A percentile compares a stretch with the other conserved stretches of the same genome.
phyloP scores from a whole-genome alignment of 371 early-diverging fungal species.

The Cokeromyces recurvatus region DNA sequence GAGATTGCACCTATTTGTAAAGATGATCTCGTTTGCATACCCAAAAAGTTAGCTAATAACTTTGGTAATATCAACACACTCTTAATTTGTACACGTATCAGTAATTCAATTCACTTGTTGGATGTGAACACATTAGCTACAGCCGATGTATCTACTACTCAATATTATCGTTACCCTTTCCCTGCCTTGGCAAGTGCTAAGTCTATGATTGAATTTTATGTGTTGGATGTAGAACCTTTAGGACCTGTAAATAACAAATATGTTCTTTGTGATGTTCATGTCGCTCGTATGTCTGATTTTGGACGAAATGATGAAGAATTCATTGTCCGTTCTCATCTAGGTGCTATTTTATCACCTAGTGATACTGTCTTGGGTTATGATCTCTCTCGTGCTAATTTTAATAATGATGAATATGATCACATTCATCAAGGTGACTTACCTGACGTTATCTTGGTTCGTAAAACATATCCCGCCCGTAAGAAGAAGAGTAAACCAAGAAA shows the following conservation, averaged over 20 bases:
- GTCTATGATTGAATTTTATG: slow-evolving; percentile 86
- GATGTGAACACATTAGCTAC: slow-evolving; percentile 79
- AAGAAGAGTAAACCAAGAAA: slow-evolving; percentile 78
- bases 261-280: slow-evolving; percentile 74
- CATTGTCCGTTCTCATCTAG: slow-evolving; percentile 91
- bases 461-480: slow-evolving; percentile 85
- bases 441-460: slow-evolving; percentile 88
- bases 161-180: slow-evolving; percentile 87
- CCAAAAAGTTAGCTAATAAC: slow-evolving; percentile 76
- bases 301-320: slow-evolving; percentile 81
- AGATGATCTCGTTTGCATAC: slow-evolving; percentile 95
- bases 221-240: slow-evolving; percentile 88
- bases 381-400: slow-evolving; percentile 84
- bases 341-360: slow-evolving; percentile 85
- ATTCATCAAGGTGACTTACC: slow-evolving; percentile 65
- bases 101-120: slow-evolving; percentile 78
- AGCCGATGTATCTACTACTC: slow-evolving; percentile 70
- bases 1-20: slow-evolving; percentile 98
- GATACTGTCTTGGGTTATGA: slow-evolving; percentile 94
- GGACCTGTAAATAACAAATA: slow-evolving; percentile 73
- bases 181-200: slow-evolving; percentile 66
- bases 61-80: slow-evolving; percentile 85
- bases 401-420: slow-evolving; percentile 78
- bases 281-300: slow-evolving; percentile 76
- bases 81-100: slow-evolving; percentile 79